phyloP scores from a whole-genome alignment of 2,329 filamentous ascomycete genomes.

The Fusarium domesticum region DNA sequence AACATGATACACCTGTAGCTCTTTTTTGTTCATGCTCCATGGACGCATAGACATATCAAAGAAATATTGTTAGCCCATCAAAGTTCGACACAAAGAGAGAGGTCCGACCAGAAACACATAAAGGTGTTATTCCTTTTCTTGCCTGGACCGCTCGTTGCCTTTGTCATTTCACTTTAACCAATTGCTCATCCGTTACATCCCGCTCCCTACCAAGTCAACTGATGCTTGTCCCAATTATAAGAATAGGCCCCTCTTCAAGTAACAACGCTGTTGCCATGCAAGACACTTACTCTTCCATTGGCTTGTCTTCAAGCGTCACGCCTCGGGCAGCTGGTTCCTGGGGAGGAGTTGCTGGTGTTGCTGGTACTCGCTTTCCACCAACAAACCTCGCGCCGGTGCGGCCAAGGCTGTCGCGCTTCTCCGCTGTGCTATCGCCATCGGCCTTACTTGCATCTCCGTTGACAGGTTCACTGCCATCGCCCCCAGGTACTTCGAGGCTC shows the following conservation, averaged over 20 bases:
- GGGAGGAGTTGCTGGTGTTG: conserved; percentile 29
- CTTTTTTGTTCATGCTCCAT: conserved; percentile 32
- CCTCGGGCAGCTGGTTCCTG: conserved; percentile 38
- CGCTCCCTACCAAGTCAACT: conserved; percentile 16
- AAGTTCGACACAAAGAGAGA: not conserved
- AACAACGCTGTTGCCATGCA: conserved; percentile 9
- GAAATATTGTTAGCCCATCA: conserved; percentile 12
- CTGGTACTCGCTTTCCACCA: conserved; percentile 45
- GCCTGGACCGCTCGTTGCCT: conserved; percentile 2
- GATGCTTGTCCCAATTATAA: conserved; percentile 8
- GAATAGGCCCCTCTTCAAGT: conserved; percentile 10
- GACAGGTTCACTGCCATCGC: conserved; percentile 43
- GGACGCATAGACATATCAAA: conserved; percentile 29
- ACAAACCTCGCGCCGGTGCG: conserved; percentile 46
- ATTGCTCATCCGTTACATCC: conserved; percentile 11
- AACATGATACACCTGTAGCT: conserved; percentile 23
- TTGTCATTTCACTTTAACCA: conserved; percentile 8
- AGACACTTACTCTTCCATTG: conserved; percentile 47
- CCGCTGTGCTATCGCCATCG: conserved; percentile 30
- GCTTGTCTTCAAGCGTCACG: conserved; percentile 50
- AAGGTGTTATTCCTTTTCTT: conserved; percentile 1
- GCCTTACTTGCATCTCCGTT: conserved; percentile 40
- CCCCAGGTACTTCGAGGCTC: conserved; percentile 79
- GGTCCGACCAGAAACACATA: not conserved
- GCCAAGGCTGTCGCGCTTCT: conserved; percentile 64